Percentiles rank a stretch among this genome's conserved stretches.
Evolutionary conservation across 2,329 filamentous ascomycete species (phyloP).

Genomic region (Fusarium sp.): DNA sequence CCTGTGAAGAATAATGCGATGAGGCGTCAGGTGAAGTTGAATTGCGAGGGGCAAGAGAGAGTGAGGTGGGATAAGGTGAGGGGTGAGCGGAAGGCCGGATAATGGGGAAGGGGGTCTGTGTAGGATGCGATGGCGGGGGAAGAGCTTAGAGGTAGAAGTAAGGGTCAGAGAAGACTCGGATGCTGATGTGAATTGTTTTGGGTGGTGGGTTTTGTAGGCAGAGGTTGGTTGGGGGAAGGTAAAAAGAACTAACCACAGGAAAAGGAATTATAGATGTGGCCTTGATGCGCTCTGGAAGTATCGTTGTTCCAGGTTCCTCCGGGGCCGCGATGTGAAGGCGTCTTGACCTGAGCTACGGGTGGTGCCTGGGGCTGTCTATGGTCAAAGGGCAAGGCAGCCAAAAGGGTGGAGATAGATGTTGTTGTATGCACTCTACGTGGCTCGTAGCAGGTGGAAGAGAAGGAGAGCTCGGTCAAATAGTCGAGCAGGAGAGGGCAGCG

Average conservation of each 20-base stretch:
- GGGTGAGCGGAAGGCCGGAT: constrained; percentile 48
- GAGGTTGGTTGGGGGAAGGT: constrained; percentile 20
- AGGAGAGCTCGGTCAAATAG: constrained; percentile 13
- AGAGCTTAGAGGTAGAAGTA: neutral
- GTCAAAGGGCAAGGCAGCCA: constrained; percentile 11
- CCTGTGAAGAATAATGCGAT: constrained; percentile 41
- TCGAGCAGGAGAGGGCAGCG: constrained; percentile 8
- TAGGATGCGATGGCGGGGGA: constrained; percentile 39
- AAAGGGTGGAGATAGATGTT: constrained; percentile 25
- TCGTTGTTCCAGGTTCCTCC: constrained; percentile 35
- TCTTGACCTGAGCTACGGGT: constrained; percentile 35
- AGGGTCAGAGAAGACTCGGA: constrained; percentile 1
- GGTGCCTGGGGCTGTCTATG: constrained; percentile 37
- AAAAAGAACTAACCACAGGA: constrained; percentile 37
- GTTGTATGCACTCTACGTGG: constrained; percentile 18
- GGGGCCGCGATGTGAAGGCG: constrained; percentile 32
- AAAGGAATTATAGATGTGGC: constrained; percentile 16
- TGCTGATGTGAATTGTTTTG: constrained; percentile 5
- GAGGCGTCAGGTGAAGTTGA: constrained; percentile 43
- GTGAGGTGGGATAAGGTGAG: constrained; percentile 41
- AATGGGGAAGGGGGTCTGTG: constrained; percentile 45
- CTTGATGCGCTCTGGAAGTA: constrained; percentile 36
- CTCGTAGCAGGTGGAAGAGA: constrained; percentile 1
- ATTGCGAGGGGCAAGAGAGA: constrained; percentile 45
- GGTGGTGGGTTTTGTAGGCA: constrained; percentile 15